Base-by-base conservation (phyloP, 2,329 filamentous ascomycete genomes). In the Curvularia eragrostidis region DNA sequence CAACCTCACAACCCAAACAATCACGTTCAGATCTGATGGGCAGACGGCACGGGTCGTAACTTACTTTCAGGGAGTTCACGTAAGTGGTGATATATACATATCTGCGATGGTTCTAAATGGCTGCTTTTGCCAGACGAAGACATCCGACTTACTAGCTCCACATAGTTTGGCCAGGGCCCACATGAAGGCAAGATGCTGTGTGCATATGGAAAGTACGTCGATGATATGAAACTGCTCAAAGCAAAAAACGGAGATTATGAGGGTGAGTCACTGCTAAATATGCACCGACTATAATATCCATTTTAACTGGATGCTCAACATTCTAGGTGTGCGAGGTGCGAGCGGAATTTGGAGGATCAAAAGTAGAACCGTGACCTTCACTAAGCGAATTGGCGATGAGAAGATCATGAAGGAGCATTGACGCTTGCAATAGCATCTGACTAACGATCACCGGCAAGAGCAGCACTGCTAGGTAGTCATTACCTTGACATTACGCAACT, bases 161-260 rank as follows among this genome's bases (percentile, higher is more conserved):
- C 8, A 5, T 21, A 58, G 55, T 78, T 81, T 38, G 79, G 79
- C 1, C 71, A 77, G 59, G 79, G 78, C 0, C 75, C 75, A 24
- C 79, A 79, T 64, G 67, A 73, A 41, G 78, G 78, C 2, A 71
- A 78, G 58, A 67, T 75, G 38, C 69, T 80, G 2, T 77, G 75
- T 24, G 78, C 79, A 15, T 80, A 77, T 56, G 79, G 79, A 9
- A 76, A 67, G 52, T 81, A 81, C 54, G 61, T 72, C 3, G 79
- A 81, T 57, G 66, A 73, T 36, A 58, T 81, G 8, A 65, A 77
- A 1, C 61, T 72, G 26, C 49, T 71, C 21, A 62, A 63, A 36
- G 62, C 63, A 19, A 63, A 59, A 13, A 56, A 58, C 5, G 67
- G 59, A 8, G 63, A 71, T 44, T 58, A 42, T 12, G 72, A 75